Conservation (phyloP, 2,329 filamentous ascomycete genomes). For the Aspergillus uvarum region DNA sequence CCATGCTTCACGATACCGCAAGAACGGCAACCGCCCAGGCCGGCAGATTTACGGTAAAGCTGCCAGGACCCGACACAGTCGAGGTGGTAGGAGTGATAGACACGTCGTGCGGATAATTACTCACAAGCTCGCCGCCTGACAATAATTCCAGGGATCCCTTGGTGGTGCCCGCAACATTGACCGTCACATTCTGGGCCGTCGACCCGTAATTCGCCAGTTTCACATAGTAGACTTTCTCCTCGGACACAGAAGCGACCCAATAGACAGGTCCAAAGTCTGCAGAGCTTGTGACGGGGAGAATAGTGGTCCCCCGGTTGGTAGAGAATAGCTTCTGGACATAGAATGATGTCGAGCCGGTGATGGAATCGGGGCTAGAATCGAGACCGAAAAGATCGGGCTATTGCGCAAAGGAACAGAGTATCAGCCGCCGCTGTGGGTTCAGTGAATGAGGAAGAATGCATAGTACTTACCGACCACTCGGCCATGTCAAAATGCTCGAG, state of each 20-base stretch:
- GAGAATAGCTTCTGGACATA: background rate
- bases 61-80: background rate
- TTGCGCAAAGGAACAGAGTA: background rate
- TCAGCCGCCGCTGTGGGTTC: background rate
- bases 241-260: background rate
- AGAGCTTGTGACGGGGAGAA: background rate
- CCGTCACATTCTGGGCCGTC: background rate
- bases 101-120: background rate
- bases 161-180: background rate
- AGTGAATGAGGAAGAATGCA: background rate
- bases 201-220: background rate
- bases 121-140: background rate
- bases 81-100: background rate
- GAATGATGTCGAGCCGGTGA: background rate
- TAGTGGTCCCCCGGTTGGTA: background rate
- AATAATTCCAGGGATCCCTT: background rate
- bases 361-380: background rate
- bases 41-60: background rate
- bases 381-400: background rate
- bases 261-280: background rate
- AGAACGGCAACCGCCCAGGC: background rate
- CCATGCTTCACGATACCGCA: background rate
- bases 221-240: background rate
- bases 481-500: slow-evolving; percentile 31
- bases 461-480: slow-evolving; percentile 27